Evolutionary conservation across 169 alveolate species (phyloP).

Genomic region (Besnoitia besnoiti): DNA sequence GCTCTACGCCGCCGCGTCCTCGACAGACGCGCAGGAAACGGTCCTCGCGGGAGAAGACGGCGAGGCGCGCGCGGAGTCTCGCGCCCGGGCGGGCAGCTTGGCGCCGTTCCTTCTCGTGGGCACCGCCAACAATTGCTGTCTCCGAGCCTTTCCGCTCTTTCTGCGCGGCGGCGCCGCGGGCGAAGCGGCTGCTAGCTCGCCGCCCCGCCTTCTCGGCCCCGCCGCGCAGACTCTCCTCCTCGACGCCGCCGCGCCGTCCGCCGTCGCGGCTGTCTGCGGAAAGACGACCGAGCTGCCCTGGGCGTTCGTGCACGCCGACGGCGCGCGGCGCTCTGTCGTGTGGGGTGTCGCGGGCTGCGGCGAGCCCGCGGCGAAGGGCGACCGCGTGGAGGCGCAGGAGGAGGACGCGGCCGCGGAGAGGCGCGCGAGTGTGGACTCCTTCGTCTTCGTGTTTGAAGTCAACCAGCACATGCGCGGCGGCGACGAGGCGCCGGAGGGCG

Average conservation of each 20-base stretch:
- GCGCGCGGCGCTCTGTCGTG: neutral
- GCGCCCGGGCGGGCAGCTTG: neutral
- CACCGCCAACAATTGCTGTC: neutral
- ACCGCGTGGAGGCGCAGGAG: neutral
- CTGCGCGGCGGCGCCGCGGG: neutral
- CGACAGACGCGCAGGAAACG: neutral
- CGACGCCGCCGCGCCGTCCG: conserved; percentile 13
- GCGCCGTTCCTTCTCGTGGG: conserved; percentile 17
- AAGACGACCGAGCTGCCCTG: neutral
- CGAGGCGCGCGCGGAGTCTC: neutral
- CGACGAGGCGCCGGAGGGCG: neutral
- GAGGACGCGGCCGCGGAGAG: neutral
- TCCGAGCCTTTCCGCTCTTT: conserved; percentile 5
- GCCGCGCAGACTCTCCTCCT: conserved; percentile 6
- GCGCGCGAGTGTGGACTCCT: neutral
- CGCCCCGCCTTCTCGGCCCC: conserved; percentile 4
- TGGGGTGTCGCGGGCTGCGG: conserved; percentile 29
- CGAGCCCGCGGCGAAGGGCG: neutral
- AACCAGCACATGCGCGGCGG: neutral
- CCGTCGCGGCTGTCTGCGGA: neutral
- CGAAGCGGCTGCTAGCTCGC: neutral
- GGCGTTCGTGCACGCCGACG: conserved; percentile 31
- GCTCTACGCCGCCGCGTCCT: neutral
- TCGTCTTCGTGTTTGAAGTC: neutral
- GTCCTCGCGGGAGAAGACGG: neutral